Evolutionary conservation across 1,284 basidiomycete species (phyloP).

Genomic region (Crepidotus sp.): DNA sequence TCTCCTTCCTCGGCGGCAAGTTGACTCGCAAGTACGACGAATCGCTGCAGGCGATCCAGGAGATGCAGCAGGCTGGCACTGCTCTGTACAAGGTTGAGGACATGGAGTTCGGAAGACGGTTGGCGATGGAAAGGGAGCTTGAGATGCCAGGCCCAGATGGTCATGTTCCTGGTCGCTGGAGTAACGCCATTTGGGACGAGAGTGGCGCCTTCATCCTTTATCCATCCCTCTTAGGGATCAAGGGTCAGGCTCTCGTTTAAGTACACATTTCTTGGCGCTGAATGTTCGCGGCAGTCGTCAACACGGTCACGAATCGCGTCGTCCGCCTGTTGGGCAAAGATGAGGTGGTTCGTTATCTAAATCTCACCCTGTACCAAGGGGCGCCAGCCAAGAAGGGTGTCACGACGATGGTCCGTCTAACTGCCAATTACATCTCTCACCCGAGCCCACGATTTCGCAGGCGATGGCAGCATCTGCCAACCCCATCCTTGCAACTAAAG

Average conservation of each 20-base stretch:
- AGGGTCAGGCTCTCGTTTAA: constrained; percentile 53
- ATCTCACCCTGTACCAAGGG: constrained; percentile 88
- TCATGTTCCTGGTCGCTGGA: constrained; percentile 60
- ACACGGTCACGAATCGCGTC: constrained; percentile 92
- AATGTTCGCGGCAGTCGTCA: constrained; percentile 65
- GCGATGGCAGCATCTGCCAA: constrained; percentile 95
- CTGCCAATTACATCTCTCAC: background rate
- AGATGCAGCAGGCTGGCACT: constrained; percentile 95
- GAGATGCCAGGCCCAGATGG: constrained; percentile 72
- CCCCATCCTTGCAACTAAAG: constrained; percentile 82
- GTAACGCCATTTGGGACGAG: constrained; percentile 93
- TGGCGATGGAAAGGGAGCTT: constrained; percentile 88
- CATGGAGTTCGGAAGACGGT: constrained; percentile 97
- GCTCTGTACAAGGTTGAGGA: constrained; percentile 89
- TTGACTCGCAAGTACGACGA: constrained; percentile 93
- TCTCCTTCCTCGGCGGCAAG: constrained; percentile 87
- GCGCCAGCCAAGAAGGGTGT: constrained; percentile 81
- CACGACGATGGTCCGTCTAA: constrained; percentile 57
- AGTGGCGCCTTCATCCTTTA: constrained; percentile 92
- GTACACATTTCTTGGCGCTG: background rate
- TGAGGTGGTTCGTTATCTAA: constrained; percentile 86
- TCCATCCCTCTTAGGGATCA: constrained; percentile 89
- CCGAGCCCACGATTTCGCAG: constrained; percentile 27
- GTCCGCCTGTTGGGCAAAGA: constrained; percentile 88
- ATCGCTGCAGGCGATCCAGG: constrained; percentile 83